Percentiles rank a stretch among this genome's conserved stretches.
Conservation (phyloP, 2,329 filamentous ascomycete genomes). For the Alternaria brassicicola region DNA sequence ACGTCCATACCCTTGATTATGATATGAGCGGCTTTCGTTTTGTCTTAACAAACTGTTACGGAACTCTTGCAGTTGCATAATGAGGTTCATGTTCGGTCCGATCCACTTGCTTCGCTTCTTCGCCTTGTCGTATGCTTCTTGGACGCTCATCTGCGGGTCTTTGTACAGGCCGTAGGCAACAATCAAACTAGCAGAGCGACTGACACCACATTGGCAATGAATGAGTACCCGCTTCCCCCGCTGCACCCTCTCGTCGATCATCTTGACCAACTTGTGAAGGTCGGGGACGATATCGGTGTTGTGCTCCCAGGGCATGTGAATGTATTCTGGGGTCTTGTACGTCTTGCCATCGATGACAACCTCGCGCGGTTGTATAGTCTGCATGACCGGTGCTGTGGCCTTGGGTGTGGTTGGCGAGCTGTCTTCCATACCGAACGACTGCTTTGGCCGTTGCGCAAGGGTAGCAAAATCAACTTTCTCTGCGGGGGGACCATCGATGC, state of each 20-base stretch:
- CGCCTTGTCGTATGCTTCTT: conserved; percentile 81
- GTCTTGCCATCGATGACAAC: conserved; percentile 33
- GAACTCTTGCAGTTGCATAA: conserved; percentile 88
- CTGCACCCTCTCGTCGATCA: conserved; percentile 73
- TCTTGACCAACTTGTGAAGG: conserved; percentile 74
- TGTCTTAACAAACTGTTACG: conserved; percentile 55
- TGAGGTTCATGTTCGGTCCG: conserved; percentile 88
- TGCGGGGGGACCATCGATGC: conserved; percentile 44
- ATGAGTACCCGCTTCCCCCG: conserved; percentile 80
- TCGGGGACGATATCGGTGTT: conserved; percentile 85
- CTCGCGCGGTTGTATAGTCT: conserved; percentile 35
- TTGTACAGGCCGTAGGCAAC: conserved; percentile 85
- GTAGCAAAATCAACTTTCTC: conserved; percentile 46
- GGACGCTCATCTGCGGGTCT: conserved; percentile 76
- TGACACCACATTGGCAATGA: conserved; percentile 86
- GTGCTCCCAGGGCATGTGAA: conserved; percentile 87
- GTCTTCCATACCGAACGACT: conserved; percentile 36
- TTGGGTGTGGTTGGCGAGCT: conserved; percentile 59
- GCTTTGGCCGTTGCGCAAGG: conserved; percentile 35
- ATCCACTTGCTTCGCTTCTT: conserved; percentile 86
- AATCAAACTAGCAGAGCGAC: conserved; percentile 82
- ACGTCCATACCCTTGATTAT: conserved; percentile 42
- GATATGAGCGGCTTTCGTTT: conserved; percentile 41
- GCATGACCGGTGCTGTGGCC: conserved; percentile 55
- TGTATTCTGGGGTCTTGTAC: conserved; percentile 71